Conservation (phyloP, 139 green algal species). For the Pleodorina starrii region DNA sequence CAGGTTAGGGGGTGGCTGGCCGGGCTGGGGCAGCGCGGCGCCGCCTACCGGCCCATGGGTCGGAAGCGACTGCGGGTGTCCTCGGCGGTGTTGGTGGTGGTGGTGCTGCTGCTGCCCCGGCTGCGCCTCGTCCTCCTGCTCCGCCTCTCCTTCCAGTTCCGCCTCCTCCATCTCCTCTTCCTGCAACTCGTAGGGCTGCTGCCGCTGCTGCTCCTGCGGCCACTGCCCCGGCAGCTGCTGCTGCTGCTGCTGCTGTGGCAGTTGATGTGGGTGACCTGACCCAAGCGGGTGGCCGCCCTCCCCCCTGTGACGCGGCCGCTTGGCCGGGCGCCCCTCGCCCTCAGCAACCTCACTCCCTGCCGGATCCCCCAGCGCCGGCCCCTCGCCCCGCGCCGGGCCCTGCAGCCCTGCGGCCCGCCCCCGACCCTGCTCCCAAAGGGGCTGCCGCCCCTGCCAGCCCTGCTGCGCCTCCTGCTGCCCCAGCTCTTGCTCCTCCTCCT, state of each 20-base stretch:
- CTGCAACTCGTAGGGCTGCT: conserved; percentile 9
- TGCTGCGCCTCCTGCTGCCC: conserved; percentile 11
- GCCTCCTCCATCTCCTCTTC: neutral
- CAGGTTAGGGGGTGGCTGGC: too few species aligned
- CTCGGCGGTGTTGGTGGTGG: neutral
- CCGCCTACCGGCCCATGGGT: neutral
- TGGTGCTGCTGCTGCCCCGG: neutral
- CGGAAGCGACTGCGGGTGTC: neutral
- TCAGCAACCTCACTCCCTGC: neutral
- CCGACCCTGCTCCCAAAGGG: neutral
- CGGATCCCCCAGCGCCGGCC: too few species aligned
- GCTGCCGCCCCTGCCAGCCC: neutral
- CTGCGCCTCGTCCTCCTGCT: neutral
- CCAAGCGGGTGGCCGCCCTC: neutral
- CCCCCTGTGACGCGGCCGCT: neutral
- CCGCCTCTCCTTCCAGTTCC: neutral
- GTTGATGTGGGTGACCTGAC: too few species aligned
- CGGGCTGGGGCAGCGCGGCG: too few species aligned
- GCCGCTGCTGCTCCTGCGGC: neutral
- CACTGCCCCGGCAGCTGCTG: too few species aligned
- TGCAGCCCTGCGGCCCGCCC: neutral
- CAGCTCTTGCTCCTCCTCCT: conserved; percentile 47
- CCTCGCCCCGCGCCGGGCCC: too few species aligned
- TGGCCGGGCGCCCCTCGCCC: neutral
- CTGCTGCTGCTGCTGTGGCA: too few species aligned